A percentile compares a stretch with the other conserved stretches of the same genome.
phyloP scores from a whole-genome alignment of 176 grass and related monocot species.

The Carex myosuroides region DNA sequence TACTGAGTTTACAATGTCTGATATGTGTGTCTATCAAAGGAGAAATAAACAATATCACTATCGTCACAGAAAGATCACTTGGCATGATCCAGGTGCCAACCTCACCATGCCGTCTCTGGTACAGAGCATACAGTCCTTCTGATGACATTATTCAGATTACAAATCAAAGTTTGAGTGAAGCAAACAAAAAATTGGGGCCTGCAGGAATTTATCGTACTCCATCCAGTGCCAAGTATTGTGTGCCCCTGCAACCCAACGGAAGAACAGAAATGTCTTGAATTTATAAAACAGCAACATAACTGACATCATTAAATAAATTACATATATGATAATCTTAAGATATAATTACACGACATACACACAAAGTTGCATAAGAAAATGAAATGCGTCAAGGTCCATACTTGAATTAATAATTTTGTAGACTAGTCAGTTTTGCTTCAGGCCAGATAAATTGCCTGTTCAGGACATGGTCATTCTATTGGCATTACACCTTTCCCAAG shows the following conservation, averaged over 20 bases:
- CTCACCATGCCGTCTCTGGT: not conserved
- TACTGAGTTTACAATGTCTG: not conserved
- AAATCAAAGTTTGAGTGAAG: not conserved
- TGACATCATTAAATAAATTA: not conserved
- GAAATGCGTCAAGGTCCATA: not conserved
- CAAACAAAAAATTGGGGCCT: constrained; percentile 18
- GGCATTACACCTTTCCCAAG: not conserved
- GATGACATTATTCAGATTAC: constrained; percentile 24
- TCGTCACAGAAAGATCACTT: not conserved
- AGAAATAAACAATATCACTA: constrained; percentile 25
- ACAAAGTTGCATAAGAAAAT: not conserved
- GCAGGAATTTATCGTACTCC: constrained; percentile 13
- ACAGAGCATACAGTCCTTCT: constrained; percentile 6
- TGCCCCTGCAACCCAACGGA: constrained; percentile 16
- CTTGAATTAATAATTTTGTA: not conserved
- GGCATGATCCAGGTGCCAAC: constrained; percentile 12
- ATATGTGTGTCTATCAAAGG: constrained; percentile 12
- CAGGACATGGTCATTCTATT: not conserved
- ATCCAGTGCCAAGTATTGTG: constrained; percentile 22
- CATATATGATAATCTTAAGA: not conserved
- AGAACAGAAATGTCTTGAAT: not conserved
- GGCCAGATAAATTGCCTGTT: not conserved
- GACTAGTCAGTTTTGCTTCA: not conserved
- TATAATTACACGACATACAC: not conserved
- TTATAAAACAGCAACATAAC: not conserved